Base-by-base conservation (phyloP, 345 rosid genomes). In the Capsella bursapastoris region DNA sequence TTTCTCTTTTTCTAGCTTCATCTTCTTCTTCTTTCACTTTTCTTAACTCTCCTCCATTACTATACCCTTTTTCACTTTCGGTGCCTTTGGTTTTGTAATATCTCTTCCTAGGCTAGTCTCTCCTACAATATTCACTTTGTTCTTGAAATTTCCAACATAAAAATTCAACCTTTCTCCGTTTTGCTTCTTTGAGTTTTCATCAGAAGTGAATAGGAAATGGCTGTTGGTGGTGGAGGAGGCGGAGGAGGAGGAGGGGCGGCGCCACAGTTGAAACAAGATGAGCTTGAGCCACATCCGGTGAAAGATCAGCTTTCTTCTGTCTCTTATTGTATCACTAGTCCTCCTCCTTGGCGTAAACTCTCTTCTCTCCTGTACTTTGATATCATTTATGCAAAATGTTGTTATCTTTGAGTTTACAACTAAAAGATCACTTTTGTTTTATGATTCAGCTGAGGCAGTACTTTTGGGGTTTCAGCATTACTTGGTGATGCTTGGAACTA, bases 321-420 rank as follows among this genome's bases (percentile, higher is more conserved):
- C 71, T 81, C 97, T 56, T 95, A 84, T 74, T 95, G 99, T 84
- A 89, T 88, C 64, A 84, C 96, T 4, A 95, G 99, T 67, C 99
- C 97, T 70, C 99, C 99, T 81, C 97, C 99, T 71, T 95, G 99
- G 99, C 99, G 99, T 95, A 79, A 22, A 22, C 88, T 18, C 15
- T 57, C 22, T 28, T 47, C 53, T 15, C n/a, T 37, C 45, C 9
- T 9, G 27, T 31, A 2, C 11, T 8, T 48, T 37, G 3, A 47
- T 6, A 43, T 64, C 57, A 34, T 44, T 25, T 38, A 12, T 41
- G 37, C 22, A 18, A 53, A 27, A 34, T 34, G 37, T 34, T 57
- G 68, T 68, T 3, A 40, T 53, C 15, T 41, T 12, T 40, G 27
- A 1, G 34, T 16, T 29, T 49, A 12, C 25, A 34, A 18, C 50